phyloP scores from a whole-genome alignment of 2,329 filamentous ascomycete genomes.

The Aureobasidium sp. region DNA sequence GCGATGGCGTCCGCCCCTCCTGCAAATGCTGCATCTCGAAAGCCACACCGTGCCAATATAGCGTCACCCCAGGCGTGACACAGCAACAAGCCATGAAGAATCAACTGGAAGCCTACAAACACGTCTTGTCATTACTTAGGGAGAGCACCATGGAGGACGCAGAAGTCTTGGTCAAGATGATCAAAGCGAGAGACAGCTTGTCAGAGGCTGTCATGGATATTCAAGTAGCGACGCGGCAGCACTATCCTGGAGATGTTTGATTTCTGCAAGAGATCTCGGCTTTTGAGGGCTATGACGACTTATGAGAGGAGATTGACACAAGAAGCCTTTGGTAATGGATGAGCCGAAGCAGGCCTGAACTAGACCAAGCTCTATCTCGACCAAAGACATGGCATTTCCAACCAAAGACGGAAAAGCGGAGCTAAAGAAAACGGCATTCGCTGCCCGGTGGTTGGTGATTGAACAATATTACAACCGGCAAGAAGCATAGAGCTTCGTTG shows the following conservation, averaged over 20 bases:
- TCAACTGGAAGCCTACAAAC: background rate
- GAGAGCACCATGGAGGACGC: background rate
- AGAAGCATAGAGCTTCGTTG: no score
- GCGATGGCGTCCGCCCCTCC: background rate
- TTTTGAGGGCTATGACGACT: no score
- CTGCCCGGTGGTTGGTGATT: no score
- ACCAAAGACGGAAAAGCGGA: no score
- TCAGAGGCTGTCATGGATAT: background rate
- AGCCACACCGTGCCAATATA: background rate
- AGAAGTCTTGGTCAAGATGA: background rate
- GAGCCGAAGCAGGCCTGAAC: no score
- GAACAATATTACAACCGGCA: no score
- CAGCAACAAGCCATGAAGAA: constrained; percentile 10
- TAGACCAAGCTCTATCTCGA: no score
- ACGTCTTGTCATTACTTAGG: background rate
- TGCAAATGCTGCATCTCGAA: background rate
- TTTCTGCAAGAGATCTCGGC: background rate
- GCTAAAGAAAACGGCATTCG: no score
- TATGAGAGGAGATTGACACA: no score
- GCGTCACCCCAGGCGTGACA: constrained; percentile 1
- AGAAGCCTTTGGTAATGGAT: no score
- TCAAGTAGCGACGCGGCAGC: background rate
- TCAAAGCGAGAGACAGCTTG: constrained; percentile 17
- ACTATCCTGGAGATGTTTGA: background rate
- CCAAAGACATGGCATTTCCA: no score